These are phyloP conservation scores for Cicer cuneatum DNA, from an alignment of 306 rosid species.

Conservation along the genomic window DNA sequence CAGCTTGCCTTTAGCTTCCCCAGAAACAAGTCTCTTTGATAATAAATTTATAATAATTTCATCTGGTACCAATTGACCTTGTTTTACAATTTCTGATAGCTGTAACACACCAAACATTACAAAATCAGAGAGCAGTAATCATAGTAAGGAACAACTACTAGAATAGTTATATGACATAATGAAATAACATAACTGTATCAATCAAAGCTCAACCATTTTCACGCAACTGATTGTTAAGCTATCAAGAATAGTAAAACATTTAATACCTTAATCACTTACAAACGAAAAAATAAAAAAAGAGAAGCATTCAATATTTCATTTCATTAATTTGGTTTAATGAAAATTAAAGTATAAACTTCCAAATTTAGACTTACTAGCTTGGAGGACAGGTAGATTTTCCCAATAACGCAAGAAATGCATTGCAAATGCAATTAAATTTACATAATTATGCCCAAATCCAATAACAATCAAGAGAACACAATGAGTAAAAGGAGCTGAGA, in stretches of 20 bases:
- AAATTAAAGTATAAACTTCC: conserved; percentile 22
- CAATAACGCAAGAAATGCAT: not conserved
- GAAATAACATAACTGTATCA: conserved; percentile 22
- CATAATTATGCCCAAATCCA: conserved; percentile 21
- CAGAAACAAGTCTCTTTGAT: conserved; percentile 81
- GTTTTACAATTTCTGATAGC: conserved; percentile 89
- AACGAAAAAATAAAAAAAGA: conserved; percentile 10
- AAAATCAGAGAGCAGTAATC: conserved; percentile 17
- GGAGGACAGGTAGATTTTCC: not conserved
- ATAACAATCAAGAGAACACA: conserved; percentile 25
- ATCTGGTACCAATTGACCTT: conserved; percentile 92
- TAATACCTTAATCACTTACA: conserved; percentile 1
- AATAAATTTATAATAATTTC: conserved; percentile 80
- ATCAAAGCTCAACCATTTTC: conserved; percentile 24
- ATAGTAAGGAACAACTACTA: conserved; percentile 28
- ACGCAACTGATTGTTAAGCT: conserved; percentile 9
- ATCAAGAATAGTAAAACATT: conserved; percentile 6
- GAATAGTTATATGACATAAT: not conserved
- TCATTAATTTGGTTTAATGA: conserved; percentile 25
- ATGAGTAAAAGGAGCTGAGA: not conserved
- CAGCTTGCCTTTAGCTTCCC: conserved; percentile 73
- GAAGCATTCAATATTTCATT: conserved; percentile 24
- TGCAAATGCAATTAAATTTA: conserved; percentile 10
- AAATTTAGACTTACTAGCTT: not conserved
- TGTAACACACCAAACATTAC: conserved; percentile 49